Evolutionary conservation across 225 moss, liverwort and hornwort species (phyloP), one percentile per base, ranked within the genome.

Genomic region (Physcomitrellopsis africana): DNA sequence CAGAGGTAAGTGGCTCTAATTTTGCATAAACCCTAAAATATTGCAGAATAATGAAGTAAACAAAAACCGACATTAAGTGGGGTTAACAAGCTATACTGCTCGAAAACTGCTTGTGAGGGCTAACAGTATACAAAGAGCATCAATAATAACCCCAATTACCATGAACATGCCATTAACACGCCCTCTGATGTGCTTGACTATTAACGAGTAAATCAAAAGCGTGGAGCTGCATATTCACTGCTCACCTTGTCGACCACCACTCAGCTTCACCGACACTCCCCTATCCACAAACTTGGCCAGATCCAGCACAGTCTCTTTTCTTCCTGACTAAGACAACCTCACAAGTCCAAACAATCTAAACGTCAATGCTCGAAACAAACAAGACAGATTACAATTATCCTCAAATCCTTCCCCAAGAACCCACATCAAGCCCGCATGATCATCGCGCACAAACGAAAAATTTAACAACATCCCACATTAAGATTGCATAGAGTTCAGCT

Each of bases 261-360:
- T 97, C 0, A 97, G 78, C 86, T 97, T 97, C 76, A 97, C 94
- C 11, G 94, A 94, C 42, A 94, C 94, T 54, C 97, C 94, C 72
- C 87, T 93, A 69, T 97, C 97, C 72, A 99, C 94, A 80, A 94
- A 94, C 81, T 99, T 99, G n/a, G 94, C 84, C 77, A 99, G 81
- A 84, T 99, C 94, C 58, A 99, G 86, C 24, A 94, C 90, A 22
- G 94, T 93, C 78, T 99, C 97, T 59, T 99, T 99, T 67, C 91
- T 90, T 86, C 94, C 91, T 81, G 91, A 90, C 94, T 97, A 75
- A 46, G 32, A 37, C 32, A 73, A 27, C 19, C 72, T 70, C 51
- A 59, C 11, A 60, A 67, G 11, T 61, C 73, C 60, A 10, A 49
- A 14, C 51, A 20, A 74, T 29, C 47, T 18, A 11, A 58, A 26